phyloP scores from a whole-genome alignment of 192 early-diverging fungal species.

The Globomyces pollinis-pini region DNA sequence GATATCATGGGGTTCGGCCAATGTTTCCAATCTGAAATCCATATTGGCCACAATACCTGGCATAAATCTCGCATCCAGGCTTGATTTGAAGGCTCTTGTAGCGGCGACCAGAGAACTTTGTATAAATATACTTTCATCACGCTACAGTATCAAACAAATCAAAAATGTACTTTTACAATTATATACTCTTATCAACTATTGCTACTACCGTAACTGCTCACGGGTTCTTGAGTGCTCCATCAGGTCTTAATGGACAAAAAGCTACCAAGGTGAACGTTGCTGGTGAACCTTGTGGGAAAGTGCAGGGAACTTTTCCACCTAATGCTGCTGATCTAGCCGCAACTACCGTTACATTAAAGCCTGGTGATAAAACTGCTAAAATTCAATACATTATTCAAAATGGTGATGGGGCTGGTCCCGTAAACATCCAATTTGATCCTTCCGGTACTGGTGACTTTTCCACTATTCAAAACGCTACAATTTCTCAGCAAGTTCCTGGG shows the following conservation, averaged over 20 bases:
- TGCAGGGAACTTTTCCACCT: background rate
- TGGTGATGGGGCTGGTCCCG: slow-evolving; percentile 15
- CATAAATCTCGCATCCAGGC: too few relatives aligned
- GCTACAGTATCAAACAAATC: too few relatives aligned
- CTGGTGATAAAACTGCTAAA: slow-evolving; percentile 3
- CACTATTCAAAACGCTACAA: background rate
- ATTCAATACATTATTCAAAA: slow-evolving; percentile 11
- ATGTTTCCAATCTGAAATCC: too few relatives aligned
- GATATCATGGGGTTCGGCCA: too few relatives aligned
- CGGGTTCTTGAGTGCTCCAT: background rate
- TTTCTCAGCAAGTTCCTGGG: slow-evolving; percentile 7
- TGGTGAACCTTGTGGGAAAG: background rate
- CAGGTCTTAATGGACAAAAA: background rate
- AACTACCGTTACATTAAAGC: slow-evolving; percentile 6
- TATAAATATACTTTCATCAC: too few relatives aligned
- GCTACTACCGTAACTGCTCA: background rate
- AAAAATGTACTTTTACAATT: too few relatives aligned
- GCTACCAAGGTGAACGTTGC: background rate
- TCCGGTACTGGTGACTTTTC: slow-evolving; percentile 8
- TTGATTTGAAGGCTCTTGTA: too few relatives aligned
- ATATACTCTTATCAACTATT: too few relatives aligned
- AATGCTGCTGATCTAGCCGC: background rate
- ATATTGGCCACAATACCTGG: too few relatives aligned
- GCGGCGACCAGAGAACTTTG: too few relatives aligned
- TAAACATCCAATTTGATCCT: slow-evolving; percentile 5